Conservation (phyloP, 2,329 filamentous ascomycete genomes). For the Venturiaceae sp. region DNA sequence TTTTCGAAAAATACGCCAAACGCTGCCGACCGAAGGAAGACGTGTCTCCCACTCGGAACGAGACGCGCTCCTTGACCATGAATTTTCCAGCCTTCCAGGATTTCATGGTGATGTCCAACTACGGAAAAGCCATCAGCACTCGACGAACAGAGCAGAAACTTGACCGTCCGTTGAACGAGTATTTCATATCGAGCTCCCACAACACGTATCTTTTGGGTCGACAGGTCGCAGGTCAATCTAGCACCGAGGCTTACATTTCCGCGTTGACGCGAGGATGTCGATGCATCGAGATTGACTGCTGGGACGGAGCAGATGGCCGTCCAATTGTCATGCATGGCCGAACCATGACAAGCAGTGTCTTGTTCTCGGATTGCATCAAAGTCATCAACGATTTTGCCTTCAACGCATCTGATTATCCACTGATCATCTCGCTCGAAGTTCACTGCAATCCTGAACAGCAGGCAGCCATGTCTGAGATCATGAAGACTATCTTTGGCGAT, state of each 20-base stretch:
- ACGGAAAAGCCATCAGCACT: constrained; percentile 31
- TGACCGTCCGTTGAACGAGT: constrained; percentile 84
- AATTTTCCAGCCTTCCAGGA: constrained; percentile 69
- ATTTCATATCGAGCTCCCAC: constrained; percentile 97
- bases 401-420: constrained; percentile 70
- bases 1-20: constrained; percentile 59
- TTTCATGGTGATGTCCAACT: constrained; percentile 63
- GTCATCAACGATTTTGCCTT: constrained; percentile 96
- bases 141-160: constrained; percentile 55
- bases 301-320: constrained; percentile 82
- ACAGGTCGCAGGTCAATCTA: constrained; percentile 82
- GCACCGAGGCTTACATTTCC: constrained; percentile 88
- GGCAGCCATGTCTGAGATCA: constrained; percentile 77
- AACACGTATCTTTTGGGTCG: constrained; percentile 93
- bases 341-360: constrained; percentile 78
- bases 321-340: constrained; percentile 87
- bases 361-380: constrained; percentile 84
- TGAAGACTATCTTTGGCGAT: constrained; percentile 75
- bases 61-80: constrained; percentile 50
- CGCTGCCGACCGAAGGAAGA: constrained; percentile 24
- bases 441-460: constrained; percentile 84
- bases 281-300: constrained; percentile 95
- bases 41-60: constrained; percentile 4
- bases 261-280: constrained; percentile 83
- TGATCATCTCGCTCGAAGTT: constrained; percentile 93